phyloP scores from a whole-genome alignment of 768 basidiomycete genomes.

The Mycena pura region DNA sequence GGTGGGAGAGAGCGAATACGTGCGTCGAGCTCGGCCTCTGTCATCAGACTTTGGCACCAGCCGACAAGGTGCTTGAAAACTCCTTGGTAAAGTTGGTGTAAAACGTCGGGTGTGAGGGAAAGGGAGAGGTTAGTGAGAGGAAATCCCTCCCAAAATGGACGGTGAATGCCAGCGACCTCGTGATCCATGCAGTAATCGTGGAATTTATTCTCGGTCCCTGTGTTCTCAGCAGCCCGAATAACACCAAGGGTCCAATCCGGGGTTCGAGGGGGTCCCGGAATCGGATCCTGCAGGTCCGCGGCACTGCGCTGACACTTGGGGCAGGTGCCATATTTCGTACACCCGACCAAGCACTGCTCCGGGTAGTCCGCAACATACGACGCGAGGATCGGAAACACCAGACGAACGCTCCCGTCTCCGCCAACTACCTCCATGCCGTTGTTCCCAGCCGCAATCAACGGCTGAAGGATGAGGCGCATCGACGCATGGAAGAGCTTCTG shows the following conservation, averaged over 20 bases:
- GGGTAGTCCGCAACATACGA: conserved; percentile 38
- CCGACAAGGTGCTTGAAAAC: conserved; percentile 44
- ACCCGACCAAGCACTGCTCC: conserved; percentile 46
- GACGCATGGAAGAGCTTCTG: conserved; percentile 37
- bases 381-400: background rate
- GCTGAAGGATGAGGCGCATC: conserved; percentile 38
- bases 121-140: conserved; percentile 40
- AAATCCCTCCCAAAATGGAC: conserved; percentile 42
- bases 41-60: conserved; percentile 30
- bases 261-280: background rate
- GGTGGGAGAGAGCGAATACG: conserved; percentile 28
- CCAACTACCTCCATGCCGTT: conserved; percentile 42
- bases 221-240: background rate
- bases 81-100: conserved; percentile 50
- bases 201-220: background rate
- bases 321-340: conserved; percentile 26
- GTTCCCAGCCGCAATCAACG: conserved; percentile 32
- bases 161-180: conserved; percentile 17
- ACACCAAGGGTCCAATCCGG: conserved; percentile 2
- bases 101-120: conserved; percentile 42
- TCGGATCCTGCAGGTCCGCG: conserved; percentile 9
- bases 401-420: conserved; percentile 35
- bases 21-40: conserved; percentile 33
- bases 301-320: conserved; percentile 30
- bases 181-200: conserved; percentile 11